Evolutionary conservation across 2,329 filamentous ascomycete species (phyloP), one percentile per base, ranked within the genome.

Genomic region (Pseudopithomyces chartarum): DNA sequence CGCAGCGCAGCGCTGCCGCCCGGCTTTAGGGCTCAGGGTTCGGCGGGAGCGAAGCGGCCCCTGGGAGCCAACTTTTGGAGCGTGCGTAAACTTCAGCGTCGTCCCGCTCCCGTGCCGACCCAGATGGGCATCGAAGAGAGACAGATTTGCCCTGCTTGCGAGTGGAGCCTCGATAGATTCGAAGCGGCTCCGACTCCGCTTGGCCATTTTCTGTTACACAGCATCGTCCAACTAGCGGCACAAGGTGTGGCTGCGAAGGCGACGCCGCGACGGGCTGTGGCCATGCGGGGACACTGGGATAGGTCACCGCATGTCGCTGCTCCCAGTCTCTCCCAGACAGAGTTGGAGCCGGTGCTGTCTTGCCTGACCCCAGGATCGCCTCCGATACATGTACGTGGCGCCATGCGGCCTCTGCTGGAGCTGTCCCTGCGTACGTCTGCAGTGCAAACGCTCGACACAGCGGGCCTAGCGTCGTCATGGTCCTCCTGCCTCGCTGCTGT

Each of bases 31-130:
- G 26, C 47, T 61, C 59, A 65, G 59, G 61, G 64, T 63, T 63
- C 58, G 55, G 44, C 57, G 55, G 65, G 59, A 64, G 55, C 54
- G 46, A 29, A 8, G 26, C 26, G 58, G 54, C 57, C 45, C 32
- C 56, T 58, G 60, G 62, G 63, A 68, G 68, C 69, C 70, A 73
- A 55, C 52, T 54, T 62, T 60, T 57, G 70, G 70, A 67, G 65
- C 69, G 69, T 74, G 71, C 70, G 50, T 65, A 66, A 56, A 67
- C 57, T 61, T 65, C 58, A 55, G 52, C 54, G 60, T 64, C 65
- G 64, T 56, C 53, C 63, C 61, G 62, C 64, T 69, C 68, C 69
- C 69, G 67, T 63, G 63, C 70, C 69, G 66, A 39, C 51, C 38
- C 42, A 42, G 46, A 52, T 52, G 23, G n/a, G 46, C 23, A 47